Conservation (phyloP, 2,329 filamentous ascomycete genomes). For the Diaporthe sp. region DNA sequence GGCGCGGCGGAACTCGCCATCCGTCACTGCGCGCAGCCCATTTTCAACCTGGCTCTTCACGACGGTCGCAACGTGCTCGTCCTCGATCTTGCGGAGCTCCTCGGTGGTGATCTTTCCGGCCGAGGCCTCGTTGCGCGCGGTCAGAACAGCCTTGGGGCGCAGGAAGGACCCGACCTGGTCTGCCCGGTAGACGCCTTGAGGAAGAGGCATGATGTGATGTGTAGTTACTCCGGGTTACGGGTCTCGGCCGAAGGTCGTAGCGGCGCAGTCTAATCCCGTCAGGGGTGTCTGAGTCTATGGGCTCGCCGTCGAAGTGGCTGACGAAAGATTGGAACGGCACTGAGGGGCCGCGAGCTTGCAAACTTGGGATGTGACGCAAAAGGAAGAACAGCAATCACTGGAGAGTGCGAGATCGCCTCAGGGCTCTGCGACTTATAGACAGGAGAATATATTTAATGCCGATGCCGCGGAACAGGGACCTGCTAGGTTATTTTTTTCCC, state of each 20-base stretch:
- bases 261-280: background rate
- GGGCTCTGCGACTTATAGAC: background rate
- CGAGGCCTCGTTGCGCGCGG: conserved; percentile 61
- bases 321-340: background rate
- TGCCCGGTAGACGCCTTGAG: conserved; percentile 59
- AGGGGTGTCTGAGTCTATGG: background rate
- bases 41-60: conserved; percentile 62
- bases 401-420: background rate
- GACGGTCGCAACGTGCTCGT: conserved; percentile 61
- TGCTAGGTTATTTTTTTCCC: background rate
- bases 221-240: background rate
- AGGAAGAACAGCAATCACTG: background rate
- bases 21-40: conserved; percentile 64
- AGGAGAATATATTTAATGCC: conserved; percentile 10
- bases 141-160: conserved; percentile 62
- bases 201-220: conserved; percentile 52
- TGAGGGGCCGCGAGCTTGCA: too few relatives aligned
- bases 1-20: conserved; percentile 68
- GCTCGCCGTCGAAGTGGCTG: background rate
- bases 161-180: conserved; percentile 70
- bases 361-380: background rate
- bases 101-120: conserved; percentile 54
- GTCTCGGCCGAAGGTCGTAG: background rate
- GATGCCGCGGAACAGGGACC: conserved; percentile 21
- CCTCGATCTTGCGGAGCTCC: conserved; percentile 63